Percentiles rank a stretch among this genome's conserved stretches.
These are phyloP conservation scores for Globisporangium cystogenes DNA, from an alignment of 352 stramenopile species.

Conservation along the genomic window DNA sequence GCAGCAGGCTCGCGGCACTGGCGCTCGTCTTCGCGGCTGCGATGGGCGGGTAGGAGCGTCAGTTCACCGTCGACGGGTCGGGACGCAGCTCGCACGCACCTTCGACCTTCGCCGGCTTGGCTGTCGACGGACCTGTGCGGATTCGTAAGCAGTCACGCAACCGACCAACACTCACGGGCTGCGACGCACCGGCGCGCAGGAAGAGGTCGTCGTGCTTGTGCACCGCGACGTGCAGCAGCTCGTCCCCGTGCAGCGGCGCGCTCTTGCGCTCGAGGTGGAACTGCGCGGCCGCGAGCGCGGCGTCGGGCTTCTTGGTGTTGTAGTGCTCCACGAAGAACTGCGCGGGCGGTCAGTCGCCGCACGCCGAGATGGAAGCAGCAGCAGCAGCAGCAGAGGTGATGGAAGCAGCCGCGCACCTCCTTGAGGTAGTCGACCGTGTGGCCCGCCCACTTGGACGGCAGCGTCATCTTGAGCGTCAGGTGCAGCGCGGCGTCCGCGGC, in stretches of 20 bases:
- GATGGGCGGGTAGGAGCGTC: background rate
- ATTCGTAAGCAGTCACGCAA: background rate
- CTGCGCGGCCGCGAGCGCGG: slow-evolving; percentile 37
- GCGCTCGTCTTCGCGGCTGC: slow-evolving; percentile 1
- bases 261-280: slow-evolving; percentile 77
- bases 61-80: too few relatives aligned
- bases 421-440: slow-evolving; percentile 82
- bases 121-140: slow-evolving; percentile 30
- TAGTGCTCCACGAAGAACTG: slow-evolving; percentile 90
- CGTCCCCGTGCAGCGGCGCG: slow-evolving; percentile 54
- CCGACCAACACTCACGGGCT: background rate
- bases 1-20: slow-evolving; percentile 36
- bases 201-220: slow-evolving; percentile 87
- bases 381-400: too few relatives aligned
- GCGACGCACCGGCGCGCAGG: slow-evolving; percentile 42
- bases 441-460: slow-evolving; percentile 81
- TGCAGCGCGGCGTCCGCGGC: slow-evolving; percentile 43
- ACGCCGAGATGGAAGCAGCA: background rate
- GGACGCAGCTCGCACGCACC: slow-evolving; percentile 20
- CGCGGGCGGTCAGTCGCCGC: too few relatives aligned
- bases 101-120: slow-evolving; percentile 36
- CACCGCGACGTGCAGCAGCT: slow-evolving; percentile 72
- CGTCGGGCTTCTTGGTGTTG: slow-evolving; percentile 84
- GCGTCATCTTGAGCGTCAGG: slow-evolving; percentile 85
- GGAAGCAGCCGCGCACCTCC: slow-evolving; percentile 33